Base-by-base conservation (phyloP, 2,329 filamentous ascomycete species). In the Penicillium sp. region DNA sequence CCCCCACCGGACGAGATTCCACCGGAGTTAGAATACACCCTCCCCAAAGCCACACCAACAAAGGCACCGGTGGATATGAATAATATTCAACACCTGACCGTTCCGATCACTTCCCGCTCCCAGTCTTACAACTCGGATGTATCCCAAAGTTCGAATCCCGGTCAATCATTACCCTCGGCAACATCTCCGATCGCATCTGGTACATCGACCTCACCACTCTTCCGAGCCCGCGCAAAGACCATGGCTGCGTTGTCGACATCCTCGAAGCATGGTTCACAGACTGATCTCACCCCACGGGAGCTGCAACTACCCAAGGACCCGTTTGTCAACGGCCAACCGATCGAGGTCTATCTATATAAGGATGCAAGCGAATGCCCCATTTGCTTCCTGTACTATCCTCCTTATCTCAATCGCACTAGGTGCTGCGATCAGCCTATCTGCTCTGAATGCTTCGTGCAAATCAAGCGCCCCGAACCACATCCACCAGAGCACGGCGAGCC, bases 381-480 rank as follows among this genome's bases (percentile, higher is more conserved):
- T 60, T 99, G 95, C 79, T 96, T 98, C 72, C 81, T 98, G 52
- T 96, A 92, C 66, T 99, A 98, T 65, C 95, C 95, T 0, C 92
- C 92, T 3, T 96, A 96, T 70, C 82, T 99, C 29, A 99, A 99
- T 76, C 89, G 88, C 63, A 99, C 95, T 0, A 84, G 95, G 63
- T 99, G 95, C 72, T 99, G 95, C 74, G 92, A 96, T 67, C 95
- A 99, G 72, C 83, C 90, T 6, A 98, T 99, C 61, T 99, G 95
- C 77, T 98, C 93, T 43, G 95, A 99, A 77, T 99, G 95, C 74
- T 99, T 99, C 69, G 95, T 99, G 4, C 95, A 99, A 74, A 99
- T 99, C 72, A 98, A 97, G 73, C 86, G 95, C 43, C 88, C 92
- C 4, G 93, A 99, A 63, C 93, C 92, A 10, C 91, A 97, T 72